Evolutionary conservation across 2,329 filamentous ascomycete species (phyloP).

Genomic region (Penicillium sp.): DNA sequence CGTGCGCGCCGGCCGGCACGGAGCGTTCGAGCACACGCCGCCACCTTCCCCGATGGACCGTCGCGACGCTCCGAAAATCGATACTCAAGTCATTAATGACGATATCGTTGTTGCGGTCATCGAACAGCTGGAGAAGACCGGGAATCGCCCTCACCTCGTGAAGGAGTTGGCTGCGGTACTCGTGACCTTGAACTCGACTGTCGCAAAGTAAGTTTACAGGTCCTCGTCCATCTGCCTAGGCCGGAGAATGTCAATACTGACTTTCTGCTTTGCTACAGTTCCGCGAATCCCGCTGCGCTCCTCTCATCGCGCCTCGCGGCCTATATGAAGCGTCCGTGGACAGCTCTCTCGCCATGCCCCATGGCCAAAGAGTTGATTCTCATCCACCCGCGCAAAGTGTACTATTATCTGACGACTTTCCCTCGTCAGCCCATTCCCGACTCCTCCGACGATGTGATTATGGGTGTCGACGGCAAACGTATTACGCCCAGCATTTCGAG

Average conservation of each 20-base stretch:
- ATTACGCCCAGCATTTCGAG: constrained; percentile 84
- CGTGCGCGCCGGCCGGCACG: constrained; percentile 43
- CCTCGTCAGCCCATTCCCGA: constrained; percentile 80
- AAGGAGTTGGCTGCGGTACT: constrained; percentile 88
- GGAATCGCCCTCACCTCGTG: constrained; percentile 89
- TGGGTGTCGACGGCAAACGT: constrained; percentile 58
- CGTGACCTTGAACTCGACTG: constrained; percentile 72
- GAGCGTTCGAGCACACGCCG: constrained; percentile 71
- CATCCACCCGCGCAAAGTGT: constrained; percentile 90
- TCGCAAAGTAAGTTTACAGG: constrained; percentile 76
- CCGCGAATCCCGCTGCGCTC: constrained; percentile 91
- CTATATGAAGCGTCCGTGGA: constrained; percentile 88
- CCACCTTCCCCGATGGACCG: constrained; percentile 69
- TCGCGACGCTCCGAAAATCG: constrained; percentile 59
- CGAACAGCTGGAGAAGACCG: constrained; percentile 81
- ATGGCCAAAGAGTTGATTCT: constrained; percentile 90
- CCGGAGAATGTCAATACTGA: constrained; percentile 16
- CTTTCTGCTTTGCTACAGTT: constrained; percentile 58
- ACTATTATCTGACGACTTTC: constrained; percentile 92
- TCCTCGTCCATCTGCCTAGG: background rate
- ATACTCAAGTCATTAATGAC: constrained; percentile 84
- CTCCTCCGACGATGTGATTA: constrained; percentile 55
- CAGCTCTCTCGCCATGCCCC: constrained; percentile 75
- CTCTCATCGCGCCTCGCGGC: constrained; percentile 88
- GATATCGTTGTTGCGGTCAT: constrained; percentile 93